A percentile compares a stretch with the other conserved stretches of the same genome.
Conservation (phyloP, 83 land plant genomes). For the Picea abies region DNA sequence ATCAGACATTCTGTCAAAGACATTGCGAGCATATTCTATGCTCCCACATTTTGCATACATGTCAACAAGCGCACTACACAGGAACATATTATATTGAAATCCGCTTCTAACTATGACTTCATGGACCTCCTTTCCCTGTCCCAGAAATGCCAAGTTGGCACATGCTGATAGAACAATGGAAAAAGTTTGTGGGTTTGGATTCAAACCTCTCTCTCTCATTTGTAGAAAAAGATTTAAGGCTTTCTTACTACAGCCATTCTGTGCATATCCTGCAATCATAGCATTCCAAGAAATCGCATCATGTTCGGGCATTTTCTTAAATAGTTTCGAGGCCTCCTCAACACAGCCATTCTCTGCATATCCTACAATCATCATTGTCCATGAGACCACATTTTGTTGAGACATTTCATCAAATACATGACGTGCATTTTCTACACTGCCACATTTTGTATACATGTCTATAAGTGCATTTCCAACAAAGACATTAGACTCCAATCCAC, state of each 20-base stretch:
- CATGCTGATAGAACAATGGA: not conserved
- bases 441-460: constrained; percentile 74
- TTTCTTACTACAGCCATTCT: not conserved
- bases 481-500: constrained; percentile 25
- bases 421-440: constrained; percentile 40
- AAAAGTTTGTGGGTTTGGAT: not conserved
- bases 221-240: not conserved
- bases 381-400: constrained; percentile 49
- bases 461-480: constrained; percentile 59
- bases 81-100: not conserved
- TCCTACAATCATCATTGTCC: constrained; percentile 69
- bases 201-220: not conserved
- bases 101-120: not conserved
- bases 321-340: constrained; percentile 41
- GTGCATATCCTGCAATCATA: constrained; percentile 30
- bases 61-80: not conserved
- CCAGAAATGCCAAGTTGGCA: not conserved
- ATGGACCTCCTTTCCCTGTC: not conserved
- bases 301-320: constrained; percentile 37
- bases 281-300: constrained; percentile 25
- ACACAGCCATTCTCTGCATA: constrained; percentile 69
- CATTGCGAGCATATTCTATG: not conserved
- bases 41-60: constrained; percentile 7
- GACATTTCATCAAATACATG: constrained; percentile 53
- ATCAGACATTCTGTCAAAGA: not conserved